These are phyloP conservation scores for Thielaviopsis euricoi DNA, from an alignment of 2,329 filamentous ascomycete genomes.

Conservation along the genomic window DNA sequence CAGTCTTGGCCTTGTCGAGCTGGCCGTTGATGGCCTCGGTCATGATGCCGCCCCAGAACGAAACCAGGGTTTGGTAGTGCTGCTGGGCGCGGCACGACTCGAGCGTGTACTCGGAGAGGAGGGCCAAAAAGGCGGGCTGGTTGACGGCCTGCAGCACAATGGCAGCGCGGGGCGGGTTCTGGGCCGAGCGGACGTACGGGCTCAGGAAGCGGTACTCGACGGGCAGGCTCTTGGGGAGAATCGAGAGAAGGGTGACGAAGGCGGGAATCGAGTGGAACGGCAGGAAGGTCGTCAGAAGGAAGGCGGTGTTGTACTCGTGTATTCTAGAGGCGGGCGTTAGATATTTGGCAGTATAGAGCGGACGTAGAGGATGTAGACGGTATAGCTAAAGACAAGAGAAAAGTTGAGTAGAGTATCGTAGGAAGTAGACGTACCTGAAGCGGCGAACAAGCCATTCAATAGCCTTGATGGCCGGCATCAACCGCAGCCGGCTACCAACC, in stretches of 20 bases:
- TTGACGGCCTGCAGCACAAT: slow-evolving; percentile 72
- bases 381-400: background rate
- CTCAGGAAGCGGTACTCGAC: slow-evolving; percentile 66
- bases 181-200: slow-evolving; percentile 67
- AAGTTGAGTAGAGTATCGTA: background rate
- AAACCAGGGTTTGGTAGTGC: slow-evolving; percentile 60
- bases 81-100: slow-evolving; percentile 54
- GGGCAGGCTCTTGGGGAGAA: slow-evolving; percentile 62
- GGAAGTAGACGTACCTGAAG: slow-evolving; percentile 51
- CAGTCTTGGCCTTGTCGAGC: slow-evolving; percentile 61
- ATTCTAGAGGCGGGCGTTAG: slow-evolving; percentile 35
- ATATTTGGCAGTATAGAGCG: background rate
- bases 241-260: slow-evolving; percentile 74
- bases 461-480: slow-evolving; percentile 79
- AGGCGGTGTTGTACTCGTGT: slow-evolving; percentile 76
- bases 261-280: slow-evolving; percentile 79
- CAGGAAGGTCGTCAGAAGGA: slow-evolving; percentile 69
- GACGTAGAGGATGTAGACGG: background rate
- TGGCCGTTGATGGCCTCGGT: slow-evolving; percentile 74
- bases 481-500: slow-evolving; percentile 55
- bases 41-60: slow-evolving; percentile 82
- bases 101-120: slow-evolving; percentile 64
- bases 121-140: slow-evolving; percentile 57
- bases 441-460: slow-evolving; percentile 89
- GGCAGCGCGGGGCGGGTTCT: slow-evolving; percentile 60